A percentile compares a stretch with the other conserved stretches of the same genome.
phyloP scores from a whole-genome alignment of 2,329 filamentous ascomycete species.

The Hortaea sp. region DNA sequence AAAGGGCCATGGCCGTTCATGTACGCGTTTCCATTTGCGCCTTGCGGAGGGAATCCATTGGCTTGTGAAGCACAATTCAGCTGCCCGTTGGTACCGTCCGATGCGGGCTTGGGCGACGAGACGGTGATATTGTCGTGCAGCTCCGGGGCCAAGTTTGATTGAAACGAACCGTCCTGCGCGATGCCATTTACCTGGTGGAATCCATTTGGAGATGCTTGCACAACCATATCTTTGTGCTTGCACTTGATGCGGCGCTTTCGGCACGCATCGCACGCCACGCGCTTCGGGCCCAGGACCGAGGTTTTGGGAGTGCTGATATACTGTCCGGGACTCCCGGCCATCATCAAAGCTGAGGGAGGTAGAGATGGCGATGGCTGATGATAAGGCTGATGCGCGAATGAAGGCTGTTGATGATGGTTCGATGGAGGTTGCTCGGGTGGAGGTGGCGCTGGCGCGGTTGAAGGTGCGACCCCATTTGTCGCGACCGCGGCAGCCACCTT shows the following conservation, averaged over 20 bases:
- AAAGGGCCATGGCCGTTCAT: slow-evolving; percentile 8
- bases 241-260: slow-evolving; percentile 52
- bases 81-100: neutral
- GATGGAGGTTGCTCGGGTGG: slow-evolving; percentile 5
- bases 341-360: slow-evolving; percentile 17
- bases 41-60: slow-evolving; percentile 5
- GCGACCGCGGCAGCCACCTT: slow-evolving; percentile 6
- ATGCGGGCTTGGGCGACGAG: neutral
- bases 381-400: slow-evolving; percentile 13
- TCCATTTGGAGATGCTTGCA: slow-evolving; percentile 13
- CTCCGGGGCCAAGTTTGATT: slow-evolving; percentile 11
- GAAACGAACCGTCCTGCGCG: slow-evolving; percentile 8
- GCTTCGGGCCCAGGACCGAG: slow-evolving; percentile 50
- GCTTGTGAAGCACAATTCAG: neutral
- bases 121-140: slow-evolving; percentile 19
- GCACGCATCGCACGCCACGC: slow-evolving; percentile 53
- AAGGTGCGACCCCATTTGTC: slow-evolving; percentile 3
- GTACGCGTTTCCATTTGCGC: slow-evolving; percentile 2
- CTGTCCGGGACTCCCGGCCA: slow-evolving; percentile 18
- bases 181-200: slow-evolving; percentile 7
- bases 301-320: slow-evolving; percentile 43
- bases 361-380: slow-evolving; percentile 8
- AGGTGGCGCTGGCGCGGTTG: slow-evolving; percentile 10
- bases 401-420: slow-evolving; percentile 25
- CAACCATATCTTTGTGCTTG: slow-evolving; percentile 50